Evolutionary conservation across 495 filamentous ascomycete species (phyloP), one percentile per base, ranked within the genome.

Genomic region (Aspergillus conjunctus): DNA sequence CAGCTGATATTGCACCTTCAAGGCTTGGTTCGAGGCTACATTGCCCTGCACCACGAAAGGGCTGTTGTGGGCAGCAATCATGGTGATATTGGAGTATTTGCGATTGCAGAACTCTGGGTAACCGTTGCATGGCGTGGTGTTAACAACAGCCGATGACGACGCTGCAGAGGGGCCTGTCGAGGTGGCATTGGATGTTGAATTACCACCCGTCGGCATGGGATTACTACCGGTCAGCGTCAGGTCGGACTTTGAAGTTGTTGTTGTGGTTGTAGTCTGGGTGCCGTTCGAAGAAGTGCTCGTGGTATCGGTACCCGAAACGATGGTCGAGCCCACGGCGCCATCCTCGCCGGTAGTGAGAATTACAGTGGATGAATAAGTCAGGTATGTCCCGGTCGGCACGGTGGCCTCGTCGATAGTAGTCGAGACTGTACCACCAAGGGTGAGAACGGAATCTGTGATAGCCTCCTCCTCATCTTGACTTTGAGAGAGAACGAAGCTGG

Each of bases 81-180:
- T 80, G 56, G 92, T 94, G 70, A 98, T 90, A 71, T 97, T 94
- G 76, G 89, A 89, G 69, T 93, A 98, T 57, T 85, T 85, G 49
- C 92, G 82, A 8, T 68, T 71, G 74, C 93, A 98, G 67, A 96
- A 86, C 68, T 95, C 91, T n/a, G 85, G 74, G 65, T 93, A 90
- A 70, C 84, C 83, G 72, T 98, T 98, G 80, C 93, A 98, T 4
- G 91, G 86, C 57, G 82, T 85, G 0, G 87, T 90, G 66, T 91
- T 91, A n/a, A 82, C 82, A 2, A 82, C 83, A 0, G 83, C 74
- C 17, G 72, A 66, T 0, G 83, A 74, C 8, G 75, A 65, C 3
- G 81, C 50, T 0, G 80, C 70, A 7, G 71, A 66, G 1, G 77
- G 62, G 32, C 74, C 58, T 18, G 71, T 74, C 1, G 63, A 48